A percentile compares a stretch with the other conserved stretches of the same genome.
These are phyloP conservation scores for Dalechampia spathulata DNA, from an alignment of 441 rosid species.

Conservation along the genomic window DNA sequence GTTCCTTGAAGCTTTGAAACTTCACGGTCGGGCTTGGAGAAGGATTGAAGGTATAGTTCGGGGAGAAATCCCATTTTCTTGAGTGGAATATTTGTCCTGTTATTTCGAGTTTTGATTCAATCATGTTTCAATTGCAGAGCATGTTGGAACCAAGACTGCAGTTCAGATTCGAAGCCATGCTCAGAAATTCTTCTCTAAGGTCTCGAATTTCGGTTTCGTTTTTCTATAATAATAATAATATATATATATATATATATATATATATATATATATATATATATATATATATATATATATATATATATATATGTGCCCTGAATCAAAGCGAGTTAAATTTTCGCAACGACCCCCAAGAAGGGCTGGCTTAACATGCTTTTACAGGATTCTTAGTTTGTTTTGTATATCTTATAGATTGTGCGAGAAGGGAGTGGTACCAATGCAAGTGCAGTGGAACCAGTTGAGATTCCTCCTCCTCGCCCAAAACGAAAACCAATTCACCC, in stretches of 20 bases:
- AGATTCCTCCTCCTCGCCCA: conserved; percentile 92
- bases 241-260: no score
- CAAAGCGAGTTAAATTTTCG: conserved; percentile 19
- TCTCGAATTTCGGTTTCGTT: conserved; percentile 27
- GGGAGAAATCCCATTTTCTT: conserved; percentile 19
- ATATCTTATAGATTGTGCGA: conserved; percentile 43
- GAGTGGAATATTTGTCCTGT: conserved; percentile 13
- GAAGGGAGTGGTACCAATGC: conserved; percentile 34
- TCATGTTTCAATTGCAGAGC: conserved; percentile 44
- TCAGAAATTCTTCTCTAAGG: conserved; percentile 96
- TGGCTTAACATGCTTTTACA: conserved; percentile 5
- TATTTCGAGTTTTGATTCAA: background rate
- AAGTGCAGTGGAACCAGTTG: conserved; percentile 33
- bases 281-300: no score
- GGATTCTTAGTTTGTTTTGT: conserved; percentile 12
- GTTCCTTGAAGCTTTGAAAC: conserved; percentile 77
- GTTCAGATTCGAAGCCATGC: conserved; percentile 97
- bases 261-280: no score
- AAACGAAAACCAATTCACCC: conserved; percentile 80
- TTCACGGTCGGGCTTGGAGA: conserved; percentile 84
- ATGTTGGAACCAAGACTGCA: conserved; percentile 68
- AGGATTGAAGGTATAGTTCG: conserved; percentile 64
- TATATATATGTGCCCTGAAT: conserved; percentile 20
- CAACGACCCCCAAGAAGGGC: conserved; percentile 15
- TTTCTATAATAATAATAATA: conserved; percentile 16